These are phyloP conservation scores for Dendrobium nobile DNA, from an alignment of 106 monocot species.

Conservation along the genomic window DNA sequence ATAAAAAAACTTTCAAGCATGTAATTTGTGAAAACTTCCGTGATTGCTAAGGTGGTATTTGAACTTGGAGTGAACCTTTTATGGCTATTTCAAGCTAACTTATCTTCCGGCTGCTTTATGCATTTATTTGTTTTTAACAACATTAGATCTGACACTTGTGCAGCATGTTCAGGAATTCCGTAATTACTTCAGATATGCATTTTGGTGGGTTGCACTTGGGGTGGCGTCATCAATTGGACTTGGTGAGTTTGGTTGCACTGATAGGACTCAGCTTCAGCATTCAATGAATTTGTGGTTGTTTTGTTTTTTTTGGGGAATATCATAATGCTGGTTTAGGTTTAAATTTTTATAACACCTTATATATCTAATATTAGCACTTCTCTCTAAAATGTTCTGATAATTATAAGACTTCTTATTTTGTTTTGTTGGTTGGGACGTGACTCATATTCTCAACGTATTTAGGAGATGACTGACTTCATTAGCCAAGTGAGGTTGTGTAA, in stretches of 20 bases:
- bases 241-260: conserved; percentile 29
- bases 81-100: background rate
- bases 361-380: background rate
- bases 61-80: background rate
- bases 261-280: background rate
- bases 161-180: conserved; percentile 58
- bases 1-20: no score
- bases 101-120: background rate
- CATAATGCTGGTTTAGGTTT: background rate
- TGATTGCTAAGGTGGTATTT: background rate
- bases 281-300: conserved; percentile 1
- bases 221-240: conserved; percentile 85
- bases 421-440: background rate
- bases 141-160: conserved; percentile 9
- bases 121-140: background rate
- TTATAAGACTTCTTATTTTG: background rate
- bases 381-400: background rate
- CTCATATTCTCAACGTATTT: background rate
- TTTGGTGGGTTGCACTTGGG: conserved; percentile 82
- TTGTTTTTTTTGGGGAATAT: conserved; percentile 6
- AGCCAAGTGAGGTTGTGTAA: background rate
- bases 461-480: background rate
- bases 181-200: conserved; percentile 42
- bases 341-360: background rate
- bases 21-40: background rate